Base-by-base conservation (phyloP, 768 basidiomycete species). In the Flagelloscypha sp. region DNA sequence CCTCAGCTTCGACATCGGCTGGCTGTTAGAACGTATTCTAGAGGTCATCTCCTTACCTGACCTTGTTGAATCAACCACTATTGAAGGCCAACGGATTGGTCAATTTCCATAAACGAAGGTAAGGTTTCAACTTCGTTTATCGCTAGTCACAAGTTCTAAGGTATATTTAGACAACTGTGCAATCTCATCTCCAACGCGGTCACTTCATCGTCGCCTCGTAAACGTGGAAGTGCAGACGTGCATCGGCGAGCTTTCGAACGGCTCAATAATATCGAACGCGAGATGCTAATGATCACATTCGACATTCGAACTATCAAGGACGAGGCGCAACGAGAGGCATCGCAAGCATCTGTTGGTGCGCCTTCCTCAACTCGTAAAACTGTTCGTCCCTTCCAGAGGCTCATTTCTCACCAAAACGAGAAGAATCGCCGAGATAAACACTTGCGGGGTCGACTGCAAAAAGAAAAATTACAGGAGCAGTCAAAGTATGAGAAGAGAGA, bases 71-170 rank as follows among this genome's bases (percentile, higher is more conserved):
- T 66, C 74, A 11, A 50, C 65, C 1, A 52, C 61, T n/a, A 67
- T 69, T 23, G 74, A 76, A 42, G 66, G 65, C 23, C 67, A 70
- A 27, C 68, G 61, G n/a, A 24, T 68, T 89, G 24, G 70, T 90
- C 29, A 89, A 87, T 49, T 75, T 87, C 45, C 80, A 87, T 43
- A 90, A 90, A 49, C 71, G 87, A 43, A 74, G 86, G 85, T 84
- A 47, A 37, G 70, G 20, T 19, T 27, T 24, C 23, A 15, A 11
- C 30, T 36, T 42, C 12, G 18, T 4, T 38, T 36, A 18, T 29
- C 7, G 20, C 18, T 11, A 4, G 21, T 21, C n/a, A 15, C 15
- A n/a, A n/a, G 27, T 35, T 19, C 28, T 30, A 42, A 55, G 44
- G 53, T 37, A 22, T 24, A 24, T 32, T 31, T 36, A 87, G 86